phyloP scores from a whole-genome alignment of 257 asterid genomes.

The Perilla frutescens region DNA sequence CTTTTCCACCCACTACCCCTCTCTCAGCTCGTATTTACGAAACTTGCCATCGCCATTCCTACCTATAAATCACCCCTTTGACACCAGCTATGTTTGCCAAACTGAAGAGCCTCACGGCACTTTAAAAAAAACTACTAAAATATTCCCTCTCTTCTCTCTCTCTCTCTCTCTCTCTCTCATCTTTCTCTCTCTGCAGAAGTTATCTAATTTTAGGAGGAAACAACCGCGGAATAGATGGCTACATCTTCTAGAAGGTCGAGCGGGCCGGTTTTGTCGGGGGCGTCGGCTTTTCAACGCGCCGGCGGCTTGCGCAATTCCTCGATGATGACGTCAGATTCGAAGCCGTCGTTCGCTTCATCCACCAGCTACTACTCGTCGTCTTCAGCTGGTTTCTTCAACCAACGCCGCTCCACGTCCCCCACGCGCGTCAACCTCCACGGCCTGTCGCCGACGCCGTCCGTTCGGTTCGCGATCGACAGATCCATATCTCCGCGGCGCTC shows the following conservation, averaged over 20 bases:
- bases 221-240: slow-evolving; percentile 40
- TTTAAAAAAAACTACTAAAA: slow-evolving; percentile 28
- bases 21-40: slow-evolving; percentile 27
- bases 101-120: slow-evolving; percentile 76
- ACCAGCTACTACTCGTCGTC: slow-evolving; percentile 56
- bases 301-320: slow-evolving; percentile 44
- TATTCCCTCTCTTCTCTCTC: background rate
- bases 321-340: slow-evolving; percentile 37
- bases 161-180: background rate
- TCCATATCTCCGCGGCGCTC: slow-evolving; percentile 76
- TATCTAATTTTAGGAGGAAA: background rate
- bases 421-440: slow-evolving; percentile 83
- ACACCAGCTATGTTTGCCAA: slow-evolving; percentile 80
- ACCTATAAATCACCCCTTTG: slow-evolving; percentile 64
- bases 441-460: slow-evolving; percentile 65
- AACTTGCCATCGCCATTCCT: slow-evolving; percentile 30
- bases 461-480: slow-evolving; percentile 80
- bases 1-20: slow-evolving; percentile 41
- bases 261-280: slow-evolving; percentile 46
- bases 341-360: slow-evolving; percentile 57
- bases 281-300: slow-evolving; percentile 54
- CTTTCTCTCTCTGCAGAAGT: background rate
- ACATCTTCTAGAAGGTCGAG: slow-evolving; percentile 66
- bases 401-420: slow-evolving; percentile 74
- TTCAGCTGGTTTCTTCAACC: slow-evolving; percentile 44